Evolutionary conservation across 352 stramenopile species (phyloP), one percentile per base, ranked within the genome.

Genomic region (Phytophthora colocasiae): DNA sequence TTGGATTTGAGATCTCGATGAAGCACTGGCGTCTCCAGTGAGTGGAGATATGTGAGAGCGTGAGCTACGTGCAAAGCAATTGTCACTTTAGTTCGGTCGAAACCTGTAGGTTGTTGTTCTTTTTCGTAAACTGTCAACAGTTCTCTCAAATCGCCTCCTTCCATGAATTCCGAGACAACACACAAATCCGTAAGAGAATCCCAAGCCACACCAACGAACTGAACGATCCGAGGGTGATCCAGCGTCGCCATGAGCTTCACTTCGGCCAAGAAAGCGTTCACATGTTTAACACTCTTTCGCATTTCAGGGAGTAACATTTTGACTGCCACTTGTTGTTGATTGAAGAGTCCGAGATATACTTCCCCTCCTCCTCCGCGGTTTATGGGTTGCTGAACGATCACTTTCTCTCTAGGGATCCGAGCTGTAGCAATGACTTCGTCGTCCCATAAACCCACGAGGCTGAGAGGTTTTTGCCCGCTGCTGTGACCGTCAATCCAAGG

Each of bases 201-300:
- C 75, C 78, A 88, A 44, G 79, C 66, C 1, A 85, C 69, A 2
- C 76, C 79, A 8, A 85, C 60, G 22, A 88, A 88, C 32, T 47
- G 44, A 0, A 81, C 75, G 32, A 87, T 81, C 17, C 69, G 49
- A 10, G 60, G 50, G 45, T 87, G 79, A 19, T 80, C 73, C 4
- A 88, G 58, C 27, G 62, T 68, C 22, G 63, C 61, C 41, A 78
- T 62, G n/a, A 80, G 44, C 24, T 74, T 66, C 12, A 71, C 64
- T 47, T 85, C 76, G 9, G 40, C 43, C 14, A 75, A 32, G 17
- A 80, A 69, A 0, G 17, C 49, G 14, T 63, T 63, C 32, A 55
- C 55, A 24, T 53, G 54, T 6, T 62, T 53, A 43, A 62, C 43
- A 14, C 54, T 61, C 27, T 61, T 63, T 8, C 58, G 44, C 12